Base-by-base conservation (phyloP, 768 basidiomycete species). In the Pisolithus tinctorius region DNA sequence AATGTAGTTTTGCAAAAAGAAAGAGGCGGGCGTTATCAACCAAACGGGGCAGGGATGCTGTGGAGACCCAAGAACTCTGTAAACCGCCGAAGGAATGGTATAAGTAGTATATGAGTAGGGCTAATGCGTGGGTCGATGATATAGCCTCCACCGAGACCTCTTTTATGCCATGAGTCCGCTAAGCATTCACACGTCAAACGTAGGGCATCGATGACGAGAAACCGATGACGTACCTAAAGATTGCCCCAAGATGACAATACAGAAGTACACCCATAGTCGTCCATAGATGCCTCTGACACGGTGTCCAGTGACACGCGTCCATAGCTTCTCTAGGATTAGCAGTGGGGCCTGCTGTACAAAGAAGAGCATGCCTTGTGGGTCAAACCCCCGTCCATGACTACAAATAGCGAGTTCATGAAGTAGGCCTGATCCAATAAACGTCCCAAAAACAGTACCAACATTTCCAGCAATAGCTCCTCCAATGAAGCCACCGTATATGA, bases 401-500 rank as follows among this genome's bases (percentile, higher is more conserved):
- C 81, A 83, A 59, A 84, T 81, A 6, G 81, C 69, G 45, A 73
- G 74, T 65, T 88, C 88, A 60, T 92, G 89, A 67, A 75, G 86
- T 47, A 90, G 62, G 0, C 86, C 90, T 3, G 86, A 88, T 10
- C 84, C 88, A 6, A 86, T 59, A 65, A 91, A 92, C 5, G 81
- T 76, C 20, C 89, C 88, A 31, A 88, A 68, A 11, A 91, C 63
- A 71, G 84, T 75, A 9, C 87, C 88, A 2, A 80, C 25, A 36
- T 79, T 68, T 2, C 86, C 86, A 0, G 74, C 79, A 10, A 88
- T 50, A 63, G 61, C 57, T 45, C 53, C 51, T 16, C 83, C 81
- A 2, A 81, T 78, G 52, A 80, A 80, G 3, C 86, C 89, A 1
- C 89, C 90, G 41, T 77, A 79, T 10, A 87, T 73, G 41, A 88